phyloP scores from a whole-genome alignment of 352 stramenopile species.

The Phytophthora capsici region DNA sequence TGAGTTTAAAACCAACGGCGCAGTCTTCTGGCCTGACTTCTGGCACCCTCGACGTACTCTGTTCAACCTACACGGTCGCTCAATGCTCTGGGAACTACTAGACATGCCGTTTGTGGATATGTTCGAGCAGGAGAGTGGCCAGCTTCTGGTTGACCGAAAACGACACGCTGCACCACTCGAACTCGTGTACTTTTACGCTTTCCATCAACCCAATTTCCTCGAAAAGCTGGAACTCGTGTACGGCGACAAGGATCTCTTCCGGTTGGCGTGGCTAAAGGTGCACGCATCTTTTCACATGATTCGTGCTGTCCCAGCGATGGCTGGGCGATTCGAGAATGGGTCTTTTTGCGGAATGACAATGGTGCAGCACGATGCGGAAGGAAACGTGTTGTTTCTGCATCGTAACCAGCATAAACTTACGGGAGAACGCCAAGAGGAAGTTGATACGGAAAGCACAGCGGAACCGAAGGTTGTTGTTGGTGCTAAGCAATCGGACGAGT shows the following conservation, averaged over 20 bases:
- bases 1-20: conserved; percentile 41
- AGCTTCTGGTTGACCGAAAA: conserved; percentile 45
- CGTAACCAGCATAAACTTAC: conserved; percentile 43
- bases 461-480: background rate
- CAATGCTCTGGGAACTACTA: conserved; percentile 55
- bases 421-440: background rate
- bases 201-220: conserved; percentile 33
- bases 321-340: conserved; percentile 24
- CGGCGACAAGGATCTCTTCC: conserved; percentile 61
- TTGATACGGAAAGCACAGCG: background rate
- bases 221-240: conserved; percentile 35
- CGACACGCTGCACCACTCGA: conserved; percentile 34
- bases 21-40: conserved; percentile 71
- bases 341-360: conserved; percentile 54
- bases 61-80: conserved; percentile 55
- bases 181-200: conserved; percentile 45
- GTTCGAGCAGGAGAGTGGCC: conserved; percentile 68
- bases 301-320: conserved; percentile 32
- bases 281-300: conserved; percentile 47
- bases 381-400: conserved; percentile 48
- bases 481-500: conserved; percentile 14
- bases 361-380: conserved; percentile 41
- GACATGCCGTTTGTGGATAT: conserved; percentile 44
- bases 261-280: conserved; percentile 51
- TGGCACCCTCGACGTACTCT: conserved; percentile 56